A percentile compares a stretch with the other conserved stretches of the same genome.
Evolutionary conservation across 1,139 yeast species (phyloP).

Genomic region (Protomyces pachydermus): DNA sequence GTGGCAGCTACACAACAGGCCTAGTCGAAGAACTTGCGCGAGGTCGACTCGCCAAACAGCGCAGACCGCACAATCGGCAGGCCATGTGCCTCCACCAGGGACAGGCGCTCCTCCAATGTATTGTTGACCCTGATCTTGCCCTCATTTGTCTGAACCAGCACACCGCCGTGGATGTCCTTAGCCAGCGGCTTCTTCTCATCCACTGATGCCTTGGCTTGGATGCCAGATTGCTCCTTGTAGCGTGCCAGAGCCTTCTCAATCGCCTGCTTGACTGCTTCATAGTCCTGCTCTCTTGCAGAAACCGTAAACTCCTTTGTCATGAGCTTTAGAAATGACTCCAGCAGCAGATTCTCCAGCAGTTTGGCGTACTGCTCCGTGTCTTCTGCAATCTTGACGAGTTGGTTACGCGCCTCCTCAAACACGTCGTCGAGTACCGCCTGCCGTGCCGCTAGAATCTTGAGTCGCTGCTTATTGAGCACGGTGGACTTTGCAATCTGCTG

Average conservation of each 20-base stretch:
- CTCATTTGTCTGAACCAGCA: conserved; percentile 57
- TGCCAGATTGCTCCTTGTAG: conserved; percentile 50
- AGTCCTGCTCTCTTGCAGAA: conserved; percentile 66
- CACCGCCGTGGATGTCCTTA: conserved; percentile 76
- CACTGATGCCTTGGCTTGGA: conserved; percentile 41
- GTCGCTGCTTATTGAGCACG: conserved; percentile 88
- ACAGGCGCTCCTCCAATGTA: conserved; percentile 89
- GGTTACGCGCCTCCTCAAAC: conserved; percentile 61
- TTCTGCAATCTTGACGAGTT: conserved; percentile 55
- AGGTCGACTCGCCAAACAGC: conserved; percentile 66
- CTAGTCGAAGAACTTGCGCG: conserved; percentile 86
- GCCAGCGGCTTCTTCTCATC: conserved; percentile 55
- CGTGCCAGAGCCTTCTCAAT: conserved; percentile 57
- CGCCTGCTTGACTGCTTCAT: conserved; percentile 58
- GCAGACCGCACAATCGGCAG: conserved; percentile 90
- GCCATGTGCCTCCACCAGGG: conserved; percentile 73
- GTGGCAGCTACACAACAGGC: too few relatives aligned
- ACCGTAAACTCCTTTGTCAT: conserved; percentile 65
- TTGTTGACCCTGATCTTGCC: conserved; percentile 88
- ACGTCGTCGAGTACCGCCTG: conserved; percentile 73
- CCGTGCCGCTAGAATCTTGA: conserved; percentile 79
- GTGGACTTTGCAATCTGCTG: conserved; percentile 96
- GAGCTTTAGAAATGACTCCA: conserved; percentile 68
- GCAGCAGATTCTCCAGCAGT: conserved; percentile 68
- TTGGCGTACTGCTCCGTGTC: conserved; percentile 58